Conservation (phyloP, 352 stramenopile genomes). For the Globisporangium recalcitrans region DNA sequence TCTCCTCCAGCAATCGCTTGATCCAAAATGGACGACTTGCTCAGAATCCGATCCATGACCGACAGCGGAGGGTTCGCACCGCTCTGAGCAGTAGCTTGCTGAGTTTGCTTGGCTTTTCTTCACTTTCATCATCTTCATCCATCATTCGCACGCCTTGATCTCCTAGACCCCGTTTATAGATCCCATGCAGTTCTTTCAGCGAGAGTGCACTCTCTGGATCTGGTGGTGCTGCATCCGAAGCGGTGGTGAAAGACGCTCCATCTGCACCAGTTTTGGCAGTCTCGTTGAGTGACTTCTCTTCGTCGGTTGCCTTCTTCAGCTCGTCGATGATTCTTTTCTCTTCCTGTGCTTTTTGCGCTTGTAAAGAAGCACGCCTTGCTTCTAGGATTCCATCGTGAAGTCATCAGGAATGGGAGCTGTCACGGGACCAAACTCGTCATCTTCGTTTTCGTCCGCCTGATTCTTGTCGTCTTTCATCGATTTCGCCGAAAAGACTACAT, state of each 20-base stretch:
- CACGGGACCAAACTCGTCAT: constrained; percentile 35
- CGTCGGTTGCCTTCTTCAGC: constrained; percentile 34
- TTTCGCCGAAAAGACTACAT: constrained; percentile 34
- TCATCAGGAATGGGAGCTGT: not conserved
- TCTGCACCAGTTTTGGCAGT: not conserved
- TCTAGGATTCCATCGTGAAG: constrained; percentile 9
- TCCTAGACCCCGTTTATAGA: constrained; percentile 76
- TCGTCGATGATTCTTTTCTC: constrained; percentile 35
- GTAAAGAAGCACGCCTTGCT: constrained; percentile 20
- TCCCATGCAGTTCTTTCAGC: constrained; percentile 64
- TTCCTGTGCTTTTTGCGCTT: constrained; percentile 25
- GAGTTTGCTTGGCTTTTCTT: not conserved
- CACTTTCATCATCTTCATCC: constrained; percentile 21
- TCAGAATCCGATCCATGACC: constrained; percentile 43
- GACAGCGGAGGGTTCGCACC: constrained; percentile 17
- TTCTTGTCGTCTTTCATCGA: not conserved
- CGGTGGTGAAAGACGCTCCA: not conserved
- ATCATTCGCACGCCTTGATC: constrained; percentile 62
- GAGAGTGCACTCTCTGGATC: constrained; percentile 30
- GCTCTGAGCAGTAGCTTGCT: not conserved
- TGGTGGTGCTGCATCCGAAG: not conserved
- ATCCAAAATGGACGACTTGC: constrained; percentile 25
- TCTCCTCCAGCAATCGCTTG: constrained; percentile 44
- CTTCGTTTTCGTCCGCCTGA: constrained; percentile 13
- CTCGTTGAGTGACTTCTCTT: constrained; percentile 25